Conservation (phyloP, 179 eudicot genomes). For the Amaranthus tricolor region DNA sequence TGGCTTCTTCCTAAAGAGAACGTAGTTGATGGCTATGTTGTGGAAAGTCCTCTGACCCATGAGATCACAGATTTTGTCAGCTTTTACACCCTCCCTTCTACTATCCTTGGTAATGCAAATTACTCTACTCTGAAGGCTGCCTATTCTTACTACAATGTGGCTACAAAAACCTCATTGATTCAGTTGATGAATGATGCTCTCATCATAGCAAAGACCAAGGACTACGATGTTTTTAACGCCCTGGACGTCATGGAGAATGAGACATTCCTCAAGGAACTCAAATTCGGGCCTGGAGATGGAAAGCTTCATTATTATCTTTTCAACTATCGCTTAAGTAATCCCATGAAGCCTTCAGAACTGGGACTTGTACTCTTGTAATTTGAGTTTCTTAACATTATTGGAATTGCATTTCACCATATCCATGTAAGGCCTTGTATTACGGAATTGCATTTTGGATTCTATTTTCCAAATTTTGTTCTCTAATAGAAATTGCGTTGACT, state of each 20-base stretch:
- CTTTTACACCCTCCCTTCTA: conserved; percentile 72
- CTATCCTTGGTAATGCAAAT: conserved; percentile 63
- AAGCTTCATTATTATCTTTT: conserved; percentile 78
- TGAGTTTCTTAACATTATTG: conserved; percentile 15
- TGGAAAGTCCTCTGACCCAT: conserved; percentile 67
- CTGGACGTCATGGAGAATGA: conserved; percentile 78
- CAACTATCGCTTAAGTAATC: conserved; percentile 59
- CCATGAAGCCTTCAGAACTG: conserved; percentile 65
- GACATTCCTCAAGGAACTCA: conserved; percentile 64
- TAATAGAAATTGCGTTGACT: conserved; percentile 7
- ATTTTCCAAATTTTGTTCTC: conserved; percentile 11
- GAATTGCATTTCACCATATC: conserved; percentile 19
- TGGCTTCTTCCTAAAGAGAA: conserved; percentile 69
- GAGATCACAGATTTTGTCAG: conserved; percentile 79
- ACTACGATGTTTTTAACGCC: conserved; percentile 73
- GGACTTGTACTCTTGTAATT: conserved; percentile 72
- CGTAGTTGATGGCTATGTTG: conserved; percentile 63
- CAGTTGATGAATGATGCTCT: conserved; percentile 82
- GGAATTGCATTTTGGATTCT: too few species aligned
- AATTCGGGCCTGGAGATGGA: conserved; percentile 81
- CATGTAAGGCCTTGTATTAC: conserved; percentile 25
- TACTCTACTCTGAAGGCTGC: conserved; percentile 67
- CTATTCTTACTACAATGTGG: conserved; percentile 76
- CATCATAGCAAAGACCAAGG: conserved; percentile 57
- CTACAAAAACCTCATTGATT: conserved; percentile 62